Evolutionary conservation across 2,329 filamentous ascomycete species (phyloP), one percentile per base, ranked within the genome.

Genomic region (Aspergillus japonicus): DNA sequence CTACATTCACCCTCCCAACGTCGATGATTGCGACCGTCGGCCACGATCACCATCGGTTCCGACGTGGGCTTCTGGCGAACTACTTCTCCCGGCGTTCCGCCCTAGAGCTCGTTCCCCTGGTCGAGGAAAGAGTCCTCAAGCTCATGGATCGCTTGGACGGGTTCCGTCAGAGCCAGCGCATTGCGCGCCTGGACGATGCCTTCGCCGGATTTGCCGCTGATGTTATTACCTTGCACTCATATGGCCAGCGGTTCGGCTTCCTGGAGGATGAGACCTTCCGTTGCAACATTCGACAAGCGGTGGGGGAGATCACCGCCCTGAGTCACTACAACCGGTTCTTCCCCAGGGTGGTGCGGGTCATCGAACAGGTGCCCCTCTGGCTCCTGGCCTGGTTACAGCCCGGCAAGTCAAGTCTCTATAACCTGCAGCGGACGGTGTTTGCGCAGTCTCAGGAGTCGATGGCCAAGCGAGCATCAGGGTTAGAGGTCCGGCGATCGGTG

Each of bases 251-350:
- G 26, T 58, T 26, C 23, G 24, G 39, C 1, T 58, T 47, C 24
- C 42, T 58, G 3, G 49, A 52, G n/a, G 56, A 57, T 12, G 24
- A 51, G 14, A 29, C 19, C 26, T 57, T 57, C 23, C 49, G 56
- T 7, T 52, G 48, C 42, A 49, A 57, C 7, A 47, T 57, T 23
- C 56, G 49, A n/a, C 21, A 42, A 21, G 35, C 24, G 5, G 42
- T 44, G 10, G 56, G 29, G 4, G 71, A 70, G 2, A 58, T 70
- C 8, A 64, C 73, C 59, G 60, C 44, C 51, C 71, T 65, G 44
- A 64, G 63, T 2, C 69, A 71, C 19, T 49, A 66, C 24, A 60
- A 63, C 24, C 62, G 63, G 5, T 65, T 63, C 19, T 69, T 69
- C 14, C 64, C 66, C 0, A 26, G 63, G 5, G 47, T 67, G 12